These are phyloP conservation scores for Cladosporium sp. DNA, from an alignment of 2,329 filamentous ascomycete genomes.

Conservation along the genomic window DNA sequence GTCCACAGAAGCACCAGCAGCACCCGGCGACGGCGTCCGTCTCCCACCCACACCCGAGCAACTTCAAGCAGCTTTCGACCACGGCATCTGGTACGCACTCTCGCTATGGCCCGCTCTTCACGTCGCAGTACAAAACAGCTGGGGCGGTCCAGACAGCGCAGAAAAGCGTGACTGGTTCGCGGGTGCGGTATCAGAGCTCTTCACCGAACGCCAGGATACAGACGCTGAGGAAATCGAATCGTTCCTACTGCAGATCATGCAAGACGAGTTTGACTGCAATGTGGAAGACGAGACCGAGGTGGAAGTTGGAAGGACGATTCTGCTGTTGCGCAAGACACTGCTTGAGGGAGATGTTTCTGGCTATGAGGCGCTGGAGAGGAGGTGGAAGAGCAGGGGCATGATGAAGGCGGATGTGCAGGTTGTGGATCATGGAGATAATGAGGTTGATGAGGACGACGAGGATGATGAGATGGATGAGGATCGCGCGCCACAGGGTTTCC, in stretches of 20 bases:
- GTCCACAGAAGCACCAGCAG: constrained; percentile 2
- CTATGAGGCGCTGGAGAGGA: constrained; percentile 72
- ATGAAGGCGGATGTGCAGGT: constrained; percentile 57
- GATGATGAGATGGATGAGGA: constrained; percentile 56
- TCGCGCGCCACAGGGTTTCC: constrained; percentile 59
- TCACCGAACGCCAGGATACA: constrained; percentile 61
- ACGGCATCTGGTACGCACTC: constrained; percentile 80
- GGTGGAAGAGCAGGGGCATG: constrained; percentile 68
- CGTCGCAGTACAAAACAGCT: constrained; percentile 81
- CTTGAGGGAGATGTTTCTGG: constrained; percentile 75
- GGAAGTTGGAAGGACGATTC: constrained; percentile 70
- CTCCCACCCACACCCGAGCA: constrained; percentile 27
- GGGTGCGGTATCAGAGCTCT: constrained; percentile 79
- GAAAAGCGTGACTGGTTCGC: constrained; percentile 98
- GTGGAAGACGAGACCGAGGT: constrained; percentile 86
- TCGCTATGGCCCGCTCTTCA: constrained; percentile 86
- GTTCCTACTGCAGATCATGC: constrained; percentile 84
- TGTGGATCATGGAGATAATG: constrained; percentile 60
- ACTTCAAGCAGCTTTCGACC: constrained; percentile 60
- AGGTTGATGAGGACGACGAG: constrained; percentile 53
- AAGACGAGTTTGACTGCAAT: constrained; percentile 91
- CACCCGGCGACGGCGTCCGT: constrained; percentile 9
- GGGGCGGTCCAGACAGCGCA: constrained; percentile 78
- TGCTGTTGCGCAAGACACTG: constrained; percentile 66
- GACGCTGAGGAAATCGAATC: constrained; percentile 80